These are phyloP conservation scores for Nothopassalora personata DNA, from an alignment of 2,329 filamentous ascomycete genomes.

Conservation along the genomic window DNA sequence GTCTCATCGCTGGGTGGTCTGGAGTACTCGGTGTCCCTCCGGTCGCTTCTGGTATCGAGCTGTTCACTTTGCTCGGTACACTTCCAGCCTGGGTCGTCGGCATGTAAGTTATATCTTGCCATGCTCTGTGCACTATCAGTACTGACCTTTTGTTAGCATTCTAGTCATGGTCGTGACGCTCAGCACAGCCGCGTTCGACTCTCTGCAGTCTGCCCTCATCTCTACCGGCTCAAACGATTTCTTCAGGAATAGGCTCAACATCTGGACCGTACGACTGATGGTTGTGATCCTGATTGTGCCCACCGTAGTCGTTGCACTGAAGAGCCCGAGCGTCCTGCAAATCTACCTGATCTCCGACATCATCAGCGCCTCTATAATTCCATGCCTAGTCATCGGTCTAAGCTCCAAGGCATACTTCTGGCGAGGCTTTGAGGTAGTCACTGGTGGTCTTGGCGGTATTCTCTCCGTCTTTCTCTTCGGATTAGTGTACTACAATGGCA, in stretches of 20 bases:
- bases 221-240: slow-evolving; percentile 81
- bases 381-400: slow-evolving; percentile 68
- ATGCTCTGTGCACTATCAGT: not conserved
- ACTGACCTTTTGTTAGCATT: slow-evolving; percentile 37
- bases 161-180: slow-evolving; percentile 68
- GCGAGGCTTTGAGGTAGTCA: slow-evolving; percentile 74
- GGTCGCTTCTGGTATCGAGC: slow-evolving; percentile 61
- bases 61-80: slow-evolving; percentile 68
- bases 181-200: slow-evolving; percentile 74
- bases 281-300: slow-evolving; percentile 72
- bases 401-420: slow-evolving; percentile 63
- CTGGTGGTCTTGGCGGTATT: slow-evolving; percentile 71
- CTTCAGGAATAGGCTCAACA: slow-evolving; percentile 73
- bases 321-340: slow-evolving; percentile 67
- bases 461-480: slow-evolving; percentile 78
- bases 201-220: slow-evolving; percentile 69
- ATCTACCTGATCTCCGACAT: slow-evolving; percentile 81
- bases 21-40: slow-evolving; percentile 61
- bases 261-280: slow-evolving; percentile 64
- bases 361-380: slow-evolving; percentile 69
- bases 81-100: slow-evolving; percentile 78
- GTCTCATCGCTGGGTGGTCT: slow-evolving; percentile 73
- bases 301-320: slow-evolving; percentile 66
- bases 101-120: slow-evolving; percentile 37
- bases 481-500: slow-evolving; percentile 64